Evolutionary conservation across 768 basidiomycete species (phyloP), one percentile per base, ranked within the genome.

Genomic region (Agrocybe pediades): DNA sequence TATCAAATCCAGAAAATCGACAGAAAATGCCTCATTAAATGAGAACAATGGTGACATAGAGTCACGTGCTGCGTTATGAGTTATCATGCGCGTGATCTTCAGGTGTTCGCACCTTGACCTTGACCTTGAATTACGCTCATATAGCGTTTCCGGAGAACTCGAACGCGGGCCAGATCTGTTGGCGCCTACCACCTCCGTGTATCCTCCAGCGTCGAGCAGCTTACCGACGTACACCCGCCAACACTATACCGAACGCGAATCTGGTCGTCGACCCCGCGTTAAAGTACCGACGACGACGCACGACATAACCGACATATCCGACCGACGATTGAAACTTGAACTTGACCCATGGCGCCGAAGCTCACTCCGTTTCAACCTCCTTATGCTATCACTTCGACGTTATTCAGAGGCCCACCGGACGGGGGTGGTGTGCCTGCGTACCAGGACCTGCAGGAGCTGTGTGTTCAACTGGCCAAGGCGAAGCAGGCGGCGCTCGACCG

Each of bases 321-420:
- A n/a, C n/a, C n/a, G n/a, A n/a, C n/a, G n/a, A n/a, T n/a, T n/a
- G n/a, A n/a, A n/a, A n/a, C n/a, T n/a, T n/a, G n/a, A n/a, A n/a
- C n/a, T n/a, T n/a, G n/a, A n/a, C n/a, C n/a, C n/a, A n/a, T 89
- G 88, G 79, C 86, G 68, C 81, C 84, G 52, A 83, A 74, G 68
- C 74, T 88, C 51, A 67, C 73, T 51, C 71, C 71, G 45, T 90
- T 77, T 70, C 58, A 74, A 52, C 65, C 69, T 33, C 79, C 80
- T 43, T 67, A 77, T n/a, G 61, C 69, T 56, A 73, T 84, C 54
- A 81, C 79, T 56, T 87, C 88, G 36, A 65, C 76, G 53, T 71
- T 92, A 51, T 72, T 90, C 64, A 86, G 82, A 74, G 82, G 74
- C 59, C 78, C 79, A 1, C 75, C 87, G 52, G 87, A 90, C 52